Conservation (phyloP, 140 eudicot genomes). For the Stevia rebaudiana region DNA sequence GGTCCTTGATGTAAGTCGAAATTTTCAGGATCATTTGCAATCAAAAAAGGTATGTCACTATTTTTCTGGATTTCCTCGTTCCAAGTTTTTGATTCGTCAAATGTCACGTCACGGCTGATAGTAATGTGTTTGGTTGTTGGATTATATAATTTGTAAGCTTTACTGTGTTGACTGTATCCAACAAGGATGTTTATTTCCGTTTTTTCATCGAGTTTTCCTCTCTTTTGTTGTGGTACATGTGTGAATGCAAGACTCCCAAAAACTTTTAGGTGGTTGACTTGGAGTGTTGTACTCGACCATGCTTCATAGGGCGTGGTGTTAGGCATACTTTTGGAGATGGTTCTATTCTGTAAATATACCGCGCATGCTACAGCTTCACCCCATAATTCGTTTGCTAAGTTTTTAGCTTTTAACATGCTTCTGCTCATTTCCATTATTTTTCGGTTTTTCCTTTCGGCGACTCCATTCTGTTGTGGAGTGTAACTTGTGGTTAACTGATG, state of each 20-base stretch:
- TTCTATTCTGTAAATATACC: not conserved
- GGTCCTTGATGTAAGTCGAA: too few species aligned
- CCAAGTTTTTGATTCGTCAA: too few species aligned
- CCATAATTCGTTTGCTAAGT: not conserved
- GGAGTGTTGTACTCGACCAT: not conserved
- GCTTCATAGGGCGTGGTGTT: not conserved
- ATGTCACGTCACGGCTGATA: not conserved
- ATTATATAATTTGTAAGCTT: not conserved
- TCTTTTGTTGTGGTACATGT: not conserved
- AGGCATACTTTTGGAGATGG: not conserved
- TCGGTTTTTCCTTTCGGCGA: not conserved
- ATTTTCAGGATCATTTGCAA: too few species aligned
- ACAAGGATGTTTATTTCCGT: not conserved
- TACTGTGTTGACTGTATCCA: not conserved
- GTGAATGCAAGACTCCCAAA: not conserved
- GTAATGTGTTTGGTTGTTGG: not conserved
- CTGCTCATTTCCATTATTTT: not conserved
- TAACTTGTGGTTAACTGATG: not conserved
- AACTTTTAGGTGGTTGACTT: not conserved
- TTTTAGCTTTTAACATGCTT: not conserved
- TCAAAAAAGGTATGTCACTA: too few species aligned
- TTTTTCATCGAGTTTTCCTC: not conserved
- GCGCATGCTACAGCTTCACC: not conserved
- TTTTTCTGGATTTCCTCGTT: too few species aligned
- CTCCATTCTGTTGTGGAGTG: not conserved